These are phyloP conservation scores for Diaporthe aspalathi DNA, from an alignment of 2,329 filamentous ascomycete genomes.

Conservation along the genomic window DNA sequence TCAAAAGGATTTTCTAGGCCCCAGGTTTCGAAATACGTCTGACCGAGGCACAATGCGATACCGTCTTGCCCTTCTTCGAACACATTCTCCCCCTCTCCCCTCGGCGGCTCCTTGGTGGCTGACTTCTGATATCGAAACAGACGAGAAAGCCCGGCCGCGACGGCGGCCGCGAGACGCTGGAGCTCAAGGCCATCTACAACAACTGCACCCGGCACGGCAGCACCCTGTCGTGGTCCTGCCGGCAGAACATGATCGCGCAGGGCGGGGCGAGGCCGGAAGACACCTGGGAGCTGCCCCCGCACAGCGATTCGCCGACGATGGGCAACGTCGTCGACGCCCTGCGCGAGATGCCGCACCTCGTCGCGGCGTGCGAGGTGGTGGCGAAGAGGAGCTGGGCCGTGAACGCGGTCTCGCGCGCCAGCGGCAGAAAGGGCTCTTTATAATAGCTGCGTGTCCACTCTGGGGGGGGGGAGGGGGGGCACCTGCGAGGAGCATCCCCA, in stretches of 20 bases:
- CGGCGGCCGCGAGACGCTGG: background rate
- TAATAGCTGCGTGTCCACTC: no score
- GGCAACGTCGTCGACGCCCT: background rate
- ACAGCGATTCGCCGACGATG: background rate
- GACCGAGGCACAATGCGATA: no score
- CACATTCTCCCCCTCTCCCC: no score
- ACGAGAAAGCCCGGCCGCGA: background rate
- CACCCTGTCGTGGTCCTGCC: background rate
- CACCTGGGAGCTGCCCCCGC: background rate
- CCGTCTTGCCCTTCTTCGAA: no score
- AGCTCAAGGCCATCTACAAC: conserved; percentile 22
- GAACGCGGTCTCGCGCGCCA: background rate
- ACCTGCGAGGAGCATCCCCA: no score
- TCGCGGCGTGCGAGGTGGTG: background rate
- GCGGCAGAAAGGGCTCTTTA: no score
- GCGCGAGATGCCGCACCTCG: background rate
- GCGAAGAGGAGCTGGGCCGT: background rate
- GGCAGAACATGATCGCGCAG: background rate
- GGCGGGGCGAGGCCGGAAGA: no score
- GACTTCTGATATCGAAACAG: no score
- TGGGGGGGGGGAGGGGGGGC: no score
- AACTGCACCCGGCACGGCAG: conserved; percentile 5
- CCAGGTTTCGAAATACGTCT: no score
- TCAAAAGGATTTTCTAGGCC: no score
- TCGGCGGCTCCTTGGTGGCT: no score